Base-by-base conservation (phyloP, 768 basidiomycete species). In the Leucosporidium creatinivorum region DNA sequence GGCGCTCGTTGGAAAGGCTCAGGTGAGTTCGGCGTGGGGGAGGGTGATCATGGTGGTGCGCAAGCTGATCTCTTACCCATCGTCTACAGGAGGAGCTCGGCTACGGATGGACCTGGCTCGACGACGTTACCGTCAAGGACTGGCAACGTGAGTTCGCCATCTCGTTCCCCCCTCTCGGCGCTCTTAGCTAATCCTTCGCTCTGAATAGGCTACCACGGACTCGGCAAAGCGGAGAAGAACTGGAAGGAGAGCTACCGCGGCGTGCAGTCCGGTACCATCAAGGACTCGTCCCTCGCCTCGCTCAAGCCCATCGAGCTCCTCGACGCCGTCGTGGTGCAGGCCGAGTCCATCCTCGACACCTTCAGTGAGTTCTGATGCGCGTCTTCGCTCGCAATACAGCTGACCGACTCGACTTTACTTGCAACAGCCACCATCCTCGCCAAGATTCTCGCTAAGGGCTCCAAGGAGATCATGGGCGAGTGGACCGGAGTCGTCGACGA, bases 91-190 rank as follows among this genome's bases (percentile, higher is more conserved):
- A 67, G 47, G 69, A 74, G 61, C 70, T 74, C 50, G 66, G 70
- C 12, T 58, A 57, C 44, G 70, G 69, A 3, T 74, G 67, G 55
- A 68, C 69, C 10, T 74, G 71, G 72, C 65, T 75, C 47, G 74
- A 75, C 58, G 69, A 72, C 26, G 70, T 70, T 2, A 68, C 66
- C 19, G 55, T 66, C 59, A 65, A 68, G 52, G 74, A 75, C 39
- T 75, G 74, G 74, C 60, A 68, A n/a, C 67, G 69, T 70, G 25
- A n/a, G 69, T 58, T 10, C 21, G 5, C 48, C 10, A 4, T 9
- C 33, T n/a, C 10, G 28, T 15, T 21, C n/a, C 3, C 44, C 18
- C 7, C 21, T 39, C 10, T 5, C 54, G 28, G 17, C 8, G 17
- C 26, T 55, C 15, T 26, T 9, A 25, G 10, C 26, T 55, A 6